Evolutionary conservation across 169 alveolate genomes (phyloP).

Genomic region (Cryptosporidium parvum): DNA sequence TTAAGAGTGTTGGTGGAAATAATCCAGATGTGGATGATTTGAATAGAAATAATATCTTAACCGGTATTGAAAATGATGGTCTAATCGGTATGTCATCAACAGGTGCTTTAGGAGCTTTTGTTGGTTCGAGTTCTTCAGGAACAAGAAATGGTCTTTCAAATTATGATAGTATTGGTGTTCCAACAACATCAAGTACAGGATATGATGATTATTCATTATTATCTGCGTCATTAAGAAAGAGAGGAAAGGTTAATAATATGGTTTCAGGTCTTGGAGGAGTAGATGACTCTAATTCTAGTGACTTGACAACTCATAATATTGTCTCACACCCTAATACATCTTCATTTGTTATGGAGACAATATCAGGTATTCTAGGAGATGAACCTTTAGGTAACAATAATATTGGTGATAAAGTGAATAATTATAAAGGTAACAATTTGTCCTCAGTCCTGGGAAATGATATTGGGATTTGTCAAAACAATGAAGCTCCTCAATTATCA

Average conservation of each 20-base stretch:
- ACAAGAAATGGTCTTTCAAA: slow-evolving; percentile 15
- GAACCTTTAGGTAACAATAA: slow-evolving; percentile 23
- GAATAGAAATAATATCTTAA: background rate
- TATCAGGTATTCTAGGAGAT: slow-evolving; percentile 72
- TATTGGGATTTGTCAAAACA: slow-evolving; percentile 18
- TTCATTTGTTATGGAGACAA: slow-evolving; percentile 72
- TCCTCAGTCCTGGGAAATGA: slow-evolving; percentile 59
- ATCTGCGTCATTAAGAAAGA: slow-evolving; percentile 60
- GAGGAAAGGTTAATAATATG: slow-evolving; percentile 31
- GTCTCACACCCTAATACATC: slow-evolving; percentile 72
- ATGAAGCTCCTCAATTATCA: slow-evolving; percentile 57
- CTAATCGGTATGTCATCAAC: slow-evolving; percentile 54
- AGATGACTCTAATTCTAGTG: background rate
- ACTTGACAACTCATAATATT: background rate
- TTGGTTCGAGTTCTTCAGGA: slow-evolving; percentile 35
- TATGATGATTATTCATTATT: slow-evolving; percentile 64
- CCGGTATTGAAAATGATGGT: slow-evolving; percentile 43
- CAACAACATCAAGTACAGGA: background rate
- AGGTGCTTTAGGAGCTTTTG: slow-evolving; percentile 72
- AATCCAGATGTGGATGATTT: background rate
- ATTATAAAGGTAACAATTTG: slow-evolving; percentile 19
- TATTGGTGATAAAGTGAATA: slow-evolving; percentile 19
- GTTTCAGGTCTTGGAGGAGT: background rate
- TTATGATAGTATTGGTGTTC: slow-evolving; percentile 15
- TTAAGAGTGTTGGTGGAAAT: background rate